A percentile compares a stretch with the other conserved stretches of the same genome.
Conservation (phyloP, 2,329 filamentous ascomycete genomes). For the Fusarium compactum region DNA sequence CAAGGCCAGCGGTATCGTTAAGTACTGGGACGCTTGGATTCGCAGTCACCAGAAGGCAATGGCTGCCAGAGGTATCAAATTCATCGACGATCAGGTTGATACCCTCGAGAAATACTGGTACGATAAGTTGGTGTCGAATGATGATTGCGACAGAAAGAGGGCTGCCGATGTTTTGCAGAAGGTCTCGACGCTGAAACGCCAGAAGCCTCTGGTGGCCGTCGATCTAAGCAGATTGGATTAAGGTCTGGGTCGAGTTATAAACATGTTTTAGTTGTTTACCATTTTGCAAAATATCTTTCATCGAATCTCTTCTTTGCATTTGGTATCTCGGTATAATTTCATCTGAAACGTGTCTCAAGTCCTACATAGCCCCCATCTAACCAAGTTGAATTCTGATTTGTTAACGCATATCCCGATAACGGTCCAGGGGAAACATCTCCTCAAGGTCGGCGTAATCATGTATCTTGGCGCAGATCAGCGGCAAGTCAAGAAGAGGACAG, state of each 20-base stretch:
- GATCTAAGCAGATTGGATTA: conserved; percentile 12
- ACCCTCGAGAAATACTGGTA: conserved; percentile 10
- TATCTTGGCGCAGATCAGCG: conserved; percentile 1
- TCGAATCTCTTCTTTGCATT: conserved; percentile 4
- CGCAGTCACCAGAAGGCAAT: conserved; percentile 6
- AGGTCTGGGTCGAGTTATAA: conserved; percentile 3
- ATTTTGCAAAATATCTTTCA: neutral
- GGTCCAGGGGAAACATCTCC: conserved; percentile 8
- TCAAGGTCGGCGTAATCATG: neutral
- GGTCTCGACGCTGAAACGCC: conserved; percentile 5
- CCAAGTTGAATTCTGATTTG: neutral
- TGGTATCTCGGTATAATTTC: neutral
- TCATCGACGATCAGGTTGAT: conserved; percentile 7
- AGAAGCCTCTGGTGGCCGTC: conserved; percentile 5
- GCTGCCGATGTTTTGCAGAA: conserved; percentile 6
- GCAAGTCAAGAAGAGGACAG: conserved; percentile 17
- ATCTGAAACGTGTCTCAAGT: neutral
- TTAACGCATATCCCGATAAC: conserved; percentile 5
- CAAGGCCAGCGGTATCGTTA: conserved; percentile 3
- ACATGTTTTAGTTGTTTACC: conserved; percentile 6
- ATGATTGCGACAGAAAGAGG: conserved; percentile 13
- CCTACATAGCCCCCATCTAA: neutral
- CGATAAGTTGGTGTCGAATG: conserved; percentile 8
- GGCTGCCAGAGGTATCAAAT: neutral
- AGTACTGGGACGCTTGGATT: conserved; percentile 9